Evolutionary conservation across 495 filamentous ascomycete species (phyloP).

Genomic region (Aspergillus ellipticus): DNA sequence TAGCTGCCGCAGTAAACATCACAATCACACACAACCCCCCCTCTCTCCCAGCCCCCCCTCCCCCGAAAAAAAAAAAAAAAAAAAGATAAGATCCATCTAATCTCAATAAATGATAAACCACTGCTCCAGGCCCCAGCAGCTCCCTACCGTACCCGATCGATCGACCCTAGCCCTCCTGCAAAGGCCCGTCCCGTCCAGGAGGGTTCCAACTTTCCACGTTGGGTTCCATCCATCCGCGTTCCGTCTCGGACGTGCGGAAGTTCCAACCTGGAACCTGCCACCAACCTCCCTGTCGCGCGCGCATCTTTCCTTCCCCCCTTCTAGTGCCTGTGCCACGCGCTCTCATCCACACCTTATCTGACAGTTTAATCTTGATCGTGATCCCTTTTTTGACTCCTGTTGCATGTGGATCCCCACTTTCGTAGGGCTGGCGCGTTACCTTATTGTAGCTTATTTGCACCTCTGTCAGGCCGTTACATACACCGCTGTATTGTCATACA

Average conservation of each 20-base stretch:
- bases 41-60: background rate
- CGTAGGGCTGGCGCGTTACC: slow-evolving; percentile 3
- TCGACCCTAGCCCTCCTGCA: background rate
- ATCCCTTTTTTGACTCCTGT: background rate
- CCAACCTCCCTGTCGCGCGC: slow-evolving; percentile 6
- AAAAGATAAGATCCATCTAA: too few relatives aligned
- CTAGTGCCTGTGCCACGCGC: background rate
- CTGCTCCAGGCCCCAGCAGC: too few relatives aligned
- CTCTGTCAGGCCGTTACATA: slow-evolving; percentile 11
- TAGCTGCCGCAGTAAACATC: background rate
- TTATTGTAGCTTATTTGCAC: slow-evolving; percentile 24
- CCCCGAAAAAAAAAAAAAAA: background rate
- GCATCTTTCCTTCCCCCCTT: slow-evolving; percentile 7
- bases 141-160: background rate
- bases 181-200: background rate
- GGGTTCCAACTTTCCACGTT: background rate
- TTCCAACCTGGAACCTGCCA: background rate
- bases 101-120: too few relatives aligned
- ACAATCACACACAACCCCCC: background rate
- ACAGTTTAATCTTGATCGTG: slow-evolving; percentile 2
- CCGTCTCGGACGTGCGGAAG: slow-evolving; percentile 26
- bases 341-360: background rate
- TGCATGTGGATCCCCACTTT: slow-evolving; percentile 9
- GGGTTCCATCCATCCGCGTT: slow-evolving; percentile 5
- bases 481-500: background rate